phyloP scores from a whole-genome alignment of 352 stramenopile species.

The Pythium brachiatum region DNA sequence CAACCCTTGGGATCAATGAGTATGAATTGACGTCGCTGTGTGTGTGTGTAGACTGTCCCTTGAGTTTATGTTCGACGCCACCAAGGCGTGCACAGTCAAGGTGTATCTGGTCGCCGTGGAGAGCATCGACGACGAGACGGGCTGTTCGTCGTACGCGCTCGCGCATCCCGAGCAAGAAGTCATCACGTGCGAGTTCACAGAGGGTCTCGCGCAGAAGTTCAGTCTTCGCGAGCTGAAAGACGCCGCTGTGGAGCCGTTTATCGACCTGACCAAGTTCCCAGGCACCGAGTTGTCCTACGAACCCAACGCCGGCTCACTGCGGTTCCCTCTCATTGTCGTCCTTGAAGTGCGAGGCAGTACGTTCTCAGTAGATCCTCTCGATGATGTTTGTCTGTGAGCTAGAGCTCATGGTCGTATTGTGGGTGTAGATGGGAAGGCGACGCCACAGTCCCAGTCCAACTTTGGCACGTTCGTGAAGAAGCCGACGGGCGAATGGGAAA shows the following conservation, averaged over 20 bases:
- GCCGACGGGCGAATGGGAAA: slow-evolving; percentile 36
- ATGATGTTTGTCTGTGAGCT: too few relatives aligned
- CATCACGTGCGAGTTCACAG: slow-evolving; percentile 41
- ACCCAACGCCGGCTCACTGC: slow-evolving; percentile 20
- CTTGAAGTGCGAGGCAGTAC: slow-evolving; percentile 60
- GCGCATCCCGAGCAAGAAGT: slow-evolving; percentile 44
- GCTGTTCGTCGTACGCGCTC: slow-evolving; percentile 54
- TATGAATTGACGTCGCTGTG: neutral
- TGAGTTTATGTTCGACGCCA: slow-evolving; percentile 78
- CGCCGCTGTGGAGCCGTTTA: slow-evolving; percentile 14
- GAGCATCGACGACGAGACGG: slow-evolving; percentile 63
- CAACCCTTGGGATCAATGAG: too few relatives aligned
- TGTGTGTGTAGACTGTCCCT: slow-evolving; percentile 30
- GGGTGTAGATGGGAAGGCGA: slow-evolving; percentile 10
- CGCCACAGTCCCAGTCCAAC: slow-evolving; percentile 72
- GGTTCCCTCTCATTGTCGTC: slow-evolving; percentile 70
- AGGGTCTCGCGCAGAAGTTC: slow-evolving; percentile 59
- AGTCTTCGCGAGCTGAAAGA: slow-evolving; percentile 26
- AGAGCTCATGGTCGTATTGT: neutral
- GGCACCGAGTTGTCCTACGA: slow-evolving; percentile 49
- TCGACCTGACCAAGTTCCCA: slow-evolving; percentile 42
- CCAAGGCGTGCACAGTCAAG: slow-evolving; percentile 63
- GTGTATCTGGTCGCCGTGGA: slow-evolving; percentile 66
- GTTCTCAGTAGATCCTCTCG: neutral
- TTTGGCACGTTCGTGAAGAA: slow-evolving; percentile 72